Evolutionary conservation across 805 yeast genomes (phyloP).

Genomic region (Wilhelminamyces savonicus): DNA sequence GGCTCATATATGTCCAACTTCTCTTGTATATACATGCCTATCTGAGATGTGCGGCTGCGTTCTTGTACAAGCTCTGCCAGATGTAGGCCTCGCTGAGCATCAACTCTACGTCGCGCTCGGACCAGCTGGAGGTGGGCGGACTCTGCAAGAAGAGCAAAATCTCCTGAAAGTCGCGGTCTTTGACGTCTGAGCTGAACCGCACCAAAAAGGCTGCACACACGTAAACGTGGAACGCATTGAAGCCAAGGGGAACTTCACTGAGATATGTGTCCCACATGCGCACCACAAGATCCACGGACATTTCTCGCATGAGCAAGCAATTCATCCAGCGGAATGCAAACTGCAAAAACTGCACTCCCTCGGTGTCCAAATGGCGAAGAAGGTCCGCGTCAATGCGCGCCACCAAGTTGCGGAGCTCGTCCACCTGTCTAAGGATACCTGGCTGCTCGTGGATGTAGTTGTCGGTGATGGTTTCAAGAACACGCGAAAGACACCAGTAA

Average conservation of each 20-base stretch:
- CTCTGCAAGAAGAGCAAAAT: constrained; percentile 86
- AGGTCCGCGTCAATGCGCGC: constrained; percentile 72
- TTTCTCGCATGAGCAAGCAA: constrained; percentile 91
- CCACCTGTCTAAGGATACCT: constrained; percentile 88
- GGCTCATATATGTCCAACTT: no score
- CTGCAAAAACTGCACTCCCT: constrained; percentile 90
- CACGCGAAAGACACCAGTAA: constrained; percentile 91
- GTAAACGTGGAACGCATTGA: constrained; percentile 89
- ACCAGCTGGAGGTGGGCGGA: constrained; percentile 83
- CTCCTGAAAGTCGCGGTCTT: constrained; percentile 89
- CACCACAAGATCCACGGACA: constrained; percentile 68
- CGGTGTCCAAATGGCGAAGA: constrained; percentile 66
- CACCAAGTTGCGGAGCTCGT: constrained; percentile 69
- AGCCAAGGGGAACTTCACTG: constrained; percentile 68
- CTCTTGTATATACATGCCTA: constrained; percentile 2
- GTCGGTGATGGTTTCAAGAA: constrained; percentile 92
- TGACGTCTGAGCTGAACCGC: constrained; percentile 74
- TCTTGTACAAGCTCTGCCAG: constrained; percentile 90
- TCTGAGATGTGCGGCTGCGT: constrained; percentile 82
- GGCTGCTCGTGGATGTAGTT: constrained; percentile 98
- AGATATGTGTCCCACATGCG: constrained; percentile 98
- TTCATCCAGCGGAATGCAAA: constrained; percentile 99
- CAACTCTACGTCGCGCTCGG: constrained; percentile 83
- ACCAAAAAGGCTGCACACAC: constrained; percentile 96
- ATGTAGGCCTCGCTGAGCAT: constrained; percentile 92